Base-by-base conservation (phyloP, 208 protist species). In the Naegleria gruberi region DNA sequence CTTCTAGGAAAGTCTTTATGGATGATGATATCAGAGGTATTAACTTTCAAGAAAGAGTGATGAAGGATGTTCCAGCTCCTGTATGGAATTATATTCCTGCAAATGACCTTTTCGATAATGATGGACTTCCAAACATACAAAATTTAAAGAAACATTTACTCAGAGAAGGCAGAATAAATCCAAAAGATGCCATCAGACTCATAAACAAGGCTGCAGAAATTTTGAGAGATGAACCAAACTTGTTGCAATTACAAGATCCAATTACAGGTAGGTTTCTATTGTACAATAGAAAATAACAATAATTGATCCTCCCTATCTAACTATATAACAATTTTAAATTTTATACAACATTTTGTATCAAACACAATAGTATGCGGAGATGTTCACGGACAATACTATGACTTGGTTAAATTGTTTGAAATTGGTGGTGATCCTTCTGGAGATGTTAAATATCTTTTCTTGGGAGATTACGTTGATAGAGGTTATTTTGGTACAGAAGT, bases 351-450 rank as follows among this genome's bases (percentile, higher is more conserved):
- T n/a, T 86, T 46, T 86, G 43, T 30, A 42, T 87, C 0, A 87
- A 5, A 23, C 0, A 7, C 6, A n/a, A 30, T 26, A 19, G 92
- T 97, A 23, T 94, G 93, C 89, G 98, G 98, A 41, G 98, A 99
- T 93, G 95, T 98, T 40, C 98, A 99, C 93, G 98, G 98, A 7
- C 98, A 99, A 93, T 99, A 97, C 90, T 99, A 97, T 90, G 98
- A 99, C 92, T 90, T 99, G 34, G 77, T 99, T 41, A 98, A 97
- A 91, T 92, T 99, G 19, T 95, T 99, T 42, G 96, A 98, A 82
- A 94, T 98, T 89, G 96, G 96, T 44, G 97, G 97, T 41, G 92
- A 95, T 73, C 97, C 97, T 41, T 82, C 41, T 19, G 42, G 12
- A 17, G n/a, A 77, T 45, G 34, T 41, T 46, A 47, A n/a, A 17